Conservation (phyloP, 768 basidiomycete species). For the Trametes coccinea region DNA sequence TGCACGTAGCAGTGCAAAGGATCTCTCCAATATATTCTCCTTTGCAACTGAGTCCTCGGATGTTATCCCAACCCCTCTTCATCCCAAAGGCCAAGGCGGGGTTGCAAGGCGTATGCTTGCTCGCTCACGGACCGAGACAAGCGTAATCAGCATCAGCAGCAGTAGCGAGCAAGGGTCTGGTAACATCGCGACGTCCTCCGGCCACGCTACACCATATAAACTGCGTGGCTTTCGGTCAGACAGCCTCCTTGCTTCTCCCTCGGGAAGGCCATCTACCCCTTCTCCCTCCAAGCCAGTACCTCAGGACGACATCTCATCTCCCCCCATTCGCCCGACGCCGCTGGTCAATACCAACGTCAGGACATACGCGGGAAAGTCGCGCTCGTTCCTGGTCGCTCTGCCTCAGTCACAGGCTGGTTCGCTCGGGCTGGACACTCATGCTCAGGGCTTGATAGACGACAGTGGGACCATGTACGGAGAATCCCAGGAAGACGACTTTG, state of each 20-base stretch:
- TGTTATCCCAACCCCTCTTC: background rate
- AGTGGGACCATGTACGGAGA: conserved; percentile 12
- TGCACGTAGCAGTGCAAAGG: conserved; percentile 33
- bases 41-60: conserved; percentile 24
- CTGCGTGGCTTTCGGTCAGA: conserved; percentile 20
- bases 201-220: conserved; percentile 23
- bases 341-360: conserved; percentile 44
- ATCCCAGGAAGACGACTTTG: conserved; percentile 43
- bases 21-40: conserved; percentile 50
- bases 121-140: conserved; percentile 65
- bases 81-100: conserved; percentile 24
- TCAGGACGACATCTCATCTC: conserved; percentile 26
- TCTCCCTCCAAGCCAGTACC: conserved; percentile 22
- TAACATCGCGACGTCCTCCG: conserved; percentile 6
- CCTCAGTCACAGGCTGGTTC: conserved; percentile 36
- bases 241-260: conserved; percentile 21
- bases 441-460: conserved; percentile 12
- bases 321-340: conserved; percentile 29
- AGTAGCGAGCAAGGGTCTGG: conserved; percentile 22
- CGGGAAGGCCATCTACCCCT: conserved; percentile 5
- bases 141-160: conserved; percentile 37
- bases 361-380: conserved; percentile 75
- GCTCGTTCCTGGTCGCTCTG: conserved; percentile 75
- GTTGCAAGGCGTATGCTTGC: conserved; percentile 73
- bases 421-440: conserved; percentile 24